A percentile compares a stretch with the other conserved stretches of the same genome.
Conservation (phyloP, 2,329 filamentous ascomycete species). For the Pseudocercospora fijiensis region DNA sequence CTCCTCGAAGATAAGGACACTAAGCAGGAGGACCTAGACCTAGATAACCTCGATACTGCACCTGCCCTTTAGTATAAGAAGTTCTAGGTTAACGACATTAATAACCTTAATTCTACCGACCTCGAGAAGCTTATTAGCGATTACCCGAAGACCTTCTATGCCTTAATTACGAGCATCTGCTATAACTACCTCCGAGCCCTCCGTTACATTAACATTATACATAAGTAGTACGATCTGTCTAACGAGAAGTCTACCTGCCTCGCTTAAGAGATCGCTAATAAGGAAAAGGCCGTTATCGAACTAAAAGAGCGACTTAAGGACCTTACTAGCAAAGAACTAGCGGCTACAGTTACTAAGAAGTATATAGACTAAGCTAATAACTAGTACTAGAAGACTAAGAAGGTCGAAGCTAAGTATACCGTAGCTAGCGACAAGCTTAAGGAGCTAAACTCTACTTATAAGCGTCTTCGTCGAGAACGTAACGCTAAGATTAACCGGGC, state of each 20-base stretch:
- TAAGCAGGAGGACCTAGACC: not conserved
- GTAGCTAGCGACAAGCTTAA: not conserved
- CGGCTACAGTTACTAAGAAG: not conserved
- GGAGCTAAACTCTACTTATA: not conserved
- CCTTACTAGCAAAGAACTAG: not conserved
- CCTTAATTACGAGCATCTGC: not conserved
- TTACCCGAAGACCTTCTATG: not conserved
- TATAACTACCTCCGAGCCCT: not conserved
- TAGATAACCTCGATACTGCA: not conserved
- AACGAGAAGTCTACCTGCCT: not conserved
- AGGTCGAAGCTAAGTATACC: not conserved
- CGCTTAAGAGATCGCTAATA: not conserved
- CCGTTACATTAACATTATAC: not conserved
- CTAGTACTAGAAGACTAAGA: not conserved
- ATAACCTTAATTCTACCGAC: not conserved
- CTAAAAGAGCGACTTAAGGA: not conserved
- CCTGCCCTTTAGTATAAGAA: not conserved
- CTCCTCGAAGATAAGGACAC: not conserved
- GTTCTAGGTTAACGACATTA: not conserved
- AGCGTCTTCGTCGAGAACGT: not conserved
- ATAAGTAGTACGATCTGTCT: not conserved
- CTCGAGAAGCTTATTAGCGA: not conserved
- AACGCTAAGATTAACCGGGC: not conserved
- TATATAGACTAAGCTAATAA: not conserved
- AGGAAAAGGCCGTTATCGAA: not conserved